Base-by-base conservation (phyloP, 2,329 filamentous ascomycete species). In the Stromatinia cepivora region DNA sequence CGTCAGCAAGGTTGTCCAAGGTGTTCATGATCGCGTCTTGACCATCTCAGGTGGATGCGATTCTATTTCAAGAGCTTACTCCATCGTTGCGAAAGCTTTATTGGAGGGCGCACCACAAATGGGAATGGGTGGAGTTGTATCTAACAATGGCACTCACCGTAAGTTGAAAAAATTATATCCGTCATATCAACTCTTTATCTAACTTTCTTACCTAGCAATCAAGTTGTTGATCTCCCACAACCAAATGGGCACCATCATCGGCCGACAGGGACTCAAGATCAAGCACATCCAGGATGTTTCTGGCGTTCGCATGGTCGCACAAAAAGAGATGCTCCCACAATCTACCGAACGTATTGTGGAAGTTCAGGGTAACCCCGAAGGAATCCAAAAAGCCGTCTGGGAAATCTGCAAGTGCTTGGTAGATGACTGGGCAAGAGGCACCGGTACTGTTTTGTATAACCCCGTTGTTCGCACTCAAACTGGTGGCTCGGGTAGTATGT, bases 181-280 rank as follows among this genome's bases (percentile, higher is more conserved):
- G 4, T 13, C 0, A 17, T 15, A n/a, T 28, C 31, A 59, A 17
- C 45, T 8, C 39, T 61, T 69, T 20, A 70, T 45, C 45, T 53
- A 69, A 70, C 34, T 17, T 62, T 53, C 62, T 20, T 66, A 31
- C 71, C 31, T 75, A 99, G 95, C 95, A 71, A 92, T 99, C 81
- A 97, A 97, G 79, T 90, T 99, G 45, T 90, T 99, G 79, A 98
- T 99, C 81, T 99, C 95, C 46, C 94, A 99, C 84, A 98, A 98
- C 81, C 95, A 99, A 83, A 99, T 99, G 95, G 95, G 95, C 72
- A 99, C 95, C 77, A 97, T 99, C 83, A 99, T 99, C 79, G 95
- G 95, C 77, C 90, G 93, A 74, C 92, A 96, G 80, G 95, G 95
- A 70, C 86, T 97, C 75, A 99, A 98, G 86, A 99, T 99, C 86